phyloP scores from a whole-genome alignment of 2,329 filamentous ascomycete species.

The Acephala macrosclerotiorum region DNA sequence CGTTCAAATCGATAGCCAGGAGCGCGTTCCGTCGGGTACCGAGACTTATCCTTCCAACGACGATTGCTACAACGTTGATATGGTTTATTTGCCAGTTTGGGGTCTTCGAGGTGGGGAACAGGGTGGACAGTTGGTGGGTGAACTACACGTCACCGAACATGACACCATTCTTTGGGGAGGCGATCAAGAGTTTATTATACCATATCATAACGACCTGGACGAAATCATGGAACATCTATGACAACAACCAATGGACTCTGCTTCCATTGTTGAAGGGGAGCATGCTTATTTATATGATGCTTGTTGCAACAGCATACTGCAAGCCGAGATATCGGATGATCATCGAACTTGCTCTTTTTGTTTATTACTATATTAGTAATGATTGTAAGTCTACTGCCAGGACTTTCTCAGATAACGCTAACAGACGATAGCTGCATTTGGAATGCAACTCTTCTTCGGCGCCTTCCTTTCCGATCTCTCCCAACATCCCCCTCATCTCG shows the following conservation, averaged over 20 bases:
- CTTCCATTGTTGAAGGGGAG: conserved; percentile 61
- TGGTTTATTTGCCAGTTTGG: conserved; percentile 64
- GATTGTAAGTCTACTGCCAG: conserved; percentile 35
- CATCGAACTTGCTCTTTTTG: conserved; percentile 53
- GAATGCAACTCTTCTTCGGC: conserved; percentile 67
- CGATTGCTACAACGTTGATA: conserved; percentile 59
- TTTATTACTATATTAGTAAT: conserved; percentile 52
- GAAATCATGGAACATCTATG: conserved; percentile 57
- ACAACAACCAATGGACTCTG: conserved; percentile 66
- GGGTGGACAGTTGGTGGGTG: conserved; percentile 67
- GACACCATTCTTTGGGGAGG: conserved; percentile 49
- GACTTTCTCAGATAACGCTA: conserved; percentile 12
- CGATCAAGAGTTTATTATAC: conserved; percentile 52
- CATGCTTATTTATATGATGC: conserved; percentile 60
- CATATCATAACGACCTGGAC: conserved; percentile 61
- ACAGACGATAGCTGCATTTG: conserved; percentile 50
- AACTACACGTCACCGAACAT: conserved; percentile 55
- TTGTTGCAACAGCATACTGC: conserved; percentile 58
- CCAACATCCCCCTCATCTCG: conserved; percentile 56
- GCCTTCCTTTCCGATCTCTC: conserved; percentile 68
- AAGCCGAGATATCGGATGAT: conserved; percentile 58
- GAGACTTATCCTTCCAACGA: conserved; percentile 63
- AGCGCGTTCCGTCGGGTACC: conserved; percentile 66
- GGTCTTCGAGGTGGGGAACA: conserved; percentile 61
- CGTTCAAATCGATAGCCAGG: conserved; percentile 60